A percentile compares a stretch with the other conserved stretches of the same genome.
Conservation (phyloP, 2,329 filamentous ascomycete species). For the Tolypocladium cylindrosporum region DNA sequence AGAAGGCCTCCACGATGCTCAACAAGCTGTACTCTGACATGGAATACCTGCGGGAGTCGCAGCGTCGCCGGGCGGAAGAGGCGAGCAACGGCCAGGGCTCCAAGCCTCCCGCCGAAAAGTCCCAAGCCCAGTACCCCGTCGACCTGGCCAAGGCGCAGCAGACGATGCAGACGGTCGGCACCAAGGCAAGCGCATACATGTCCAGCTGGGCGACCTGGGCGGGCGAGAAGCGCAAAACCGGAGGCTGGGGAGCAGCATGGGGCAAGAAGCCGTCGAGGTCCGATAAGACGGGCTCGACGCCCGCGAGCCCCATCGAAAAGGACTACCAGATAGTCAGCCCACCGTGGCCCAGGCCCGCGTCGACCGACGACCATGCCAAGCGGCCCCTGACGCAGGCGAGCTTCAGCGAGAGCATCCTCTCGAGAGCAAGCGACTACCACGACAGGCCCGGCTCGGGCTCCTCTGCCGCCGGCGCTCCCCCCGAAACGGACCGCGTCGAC, state of each 20-base stretch:
- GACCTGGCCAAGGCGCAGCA: slow-evolving; percentile 32
- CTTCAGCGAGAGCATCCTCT: slow-evolving; percentile 35
- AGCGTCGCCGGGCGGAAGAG: slow-evolving; percentile 32
- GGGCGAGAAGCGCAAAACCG: slow-evolving; percentile 61
- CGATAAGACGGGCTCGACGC: slow-evolving; percentile 19
- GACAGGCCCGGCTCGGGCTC: slow-evolving; percentile 7
- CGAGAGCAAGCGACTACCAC: slow-evolving; percentile 21
- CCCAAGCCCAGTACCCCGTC: slow-evolving; percentile 8
- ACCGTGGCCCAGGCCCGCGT: slow-evolving; percentile 15
- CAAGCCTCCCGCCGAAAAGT: slow-evolving; percentile 4
- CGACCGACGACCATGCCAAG: slow-evolving; percentile 15
- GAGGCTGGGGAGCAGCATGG: slow-evolving; percentile 33
- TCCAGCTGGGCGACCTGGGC: slow-evolving; percentile 62
- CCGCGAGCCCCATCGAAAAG: slow-evolving; percentile 26
- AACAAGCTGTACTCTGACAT: slow-evolving; percentile 87
- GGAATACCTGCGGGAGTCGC: slow-evolving; percentile 47
- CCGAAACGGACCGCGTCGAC: background rate
- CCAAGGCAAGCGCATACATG: slow-evolving; percentile 53
- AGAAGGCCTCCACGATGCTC: slow-evolving; percentile 79
- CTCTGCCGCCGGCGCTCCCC: background rate
- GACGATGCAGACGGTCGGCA: slow-evolving; percentile 37
- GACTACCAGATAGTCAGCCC: slow-evolving; percentile 26
- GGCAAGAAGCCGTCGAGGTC: slow-evolving; percentile 22
- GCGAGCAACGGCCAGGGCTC: slow-evolving; percentile 10
- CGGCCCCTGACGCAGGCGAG: slow-evolving; percentile 29